Base-by-base conservation (phyloP, 257 asterid species). In the Ajuga chamaepitys region DNA sequence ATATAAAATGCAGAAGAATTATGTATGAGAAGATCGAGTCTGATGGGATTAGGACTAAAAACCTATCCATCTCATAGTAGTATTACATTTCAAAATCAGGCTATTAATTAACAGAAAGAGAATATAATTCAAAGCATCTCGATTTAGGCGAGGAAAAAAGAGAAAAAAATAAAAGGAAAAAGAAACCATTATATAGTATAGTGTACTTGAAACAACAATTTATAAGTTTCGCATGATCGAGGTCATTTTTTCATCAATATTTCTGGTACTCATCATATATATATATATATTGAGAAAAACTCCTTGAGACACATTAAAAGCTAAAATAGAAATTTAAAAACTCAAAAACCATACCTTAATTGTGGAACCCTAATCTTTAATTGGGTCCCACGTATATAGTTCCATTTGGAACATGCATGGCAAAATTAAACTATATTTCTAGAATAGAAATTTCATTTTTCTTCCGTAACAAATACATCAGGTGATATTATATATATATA, bases 101-200 rank as follows among this genome's bases (percentile, higher is more conserved):
- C 13, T 26, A 25, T 50, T 12, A 2, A 64, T 21, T 16, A 25
- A 30, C 30, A 18, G 52, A 18, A 42, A 66, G 55, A 38, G 34
- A 54, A 66, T 24, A 38, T 30, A 40, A 66, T 28, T 65, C 53
- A 35, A 30, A 24, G 3, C 62, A 52, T 66, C 62, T 66, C 62
- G 62, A 66, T 22, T 52, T 42, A 30, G 14, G 66, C 8, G 54
- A 60, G 21, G 14, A 8, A 28, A 16, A 21, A 60, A 25, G 4
- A 4, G 17, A 62, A 25, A 0, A 16, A 1, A 30, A 25, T 28
- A 28, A 28, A 28, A 28, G 5, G 1, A 9, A 28, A 62, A 44
- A 1, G 11, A 1, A 32, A 45, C 10, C 32, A 18, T 17, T 64
- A 30, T 30, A 30, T 30, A 30, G 60, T 63, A 64, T 30, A 30